Evolutionary conservation across 805 yeast genomes (phyloP).

Genomic region (Kregervanrija fluxuum): DNA sequence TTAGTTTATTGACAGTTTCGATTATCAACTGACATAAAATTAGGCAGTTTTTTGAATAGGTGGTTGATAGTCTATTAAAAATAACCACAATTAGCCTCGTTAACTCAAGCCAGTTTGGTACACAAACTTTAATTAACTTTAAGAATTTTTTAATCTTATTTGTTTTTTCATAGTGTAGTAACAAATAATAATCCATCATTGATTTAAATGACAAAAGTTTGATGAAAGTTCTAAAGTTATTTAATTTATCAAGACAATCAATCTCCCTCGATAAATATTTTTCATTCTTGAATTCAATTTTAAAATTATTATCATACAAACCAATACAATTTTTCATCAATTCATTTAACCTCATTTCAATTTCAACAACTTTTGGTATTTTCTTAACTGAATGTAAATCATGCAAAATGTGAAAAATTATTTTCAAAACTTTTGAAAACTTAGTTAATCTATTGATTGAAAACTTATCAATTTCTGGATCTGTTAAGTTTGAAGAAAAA

Average conservation of each 20-base stretch:
- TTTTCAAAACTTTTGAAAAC: slow-evolving; percentile 12
- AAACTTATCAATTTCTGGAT: slow-evolving; percentile 15
- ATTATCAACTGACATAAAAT: slow-evolving; percentile 2
- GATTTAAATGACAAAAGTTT: slow-evolving; percentile 3
- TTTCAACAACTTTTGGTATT: slow-evolving; percentile 17
- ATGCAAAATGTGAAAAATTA: slow-evolving; percentile 15
- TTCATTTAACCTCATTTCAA: slow-evolving; percentile 12
- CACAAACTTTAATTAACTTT: not conserved
- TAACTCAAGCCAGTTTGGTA: not conserved
- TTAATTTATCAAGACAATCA: slow-evolving; percentile 3
- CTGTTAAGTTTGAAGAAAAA: slow-evolving; percentile 8
- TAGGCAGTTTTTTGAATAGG: not conserved
- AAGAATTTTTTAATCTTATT: slow-evolving; percentile 1
- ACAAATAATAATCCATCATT: slow-evolving; percentile 11
- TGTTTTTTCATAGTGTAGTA: slow-evolving; percentile 13
- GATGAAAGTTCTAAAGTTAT: slow-evolving; percentile 3
- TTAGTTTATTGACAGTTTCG: slow-evolving; percentile 1
- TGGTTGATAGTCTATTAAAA: not conserved
- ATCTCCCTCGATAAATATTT: slow-evolving; percentile 2
- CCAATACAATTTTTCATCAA: slow-evolving; percentile 7
- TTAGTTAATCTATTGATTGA: slow-evolving; percentile 14
- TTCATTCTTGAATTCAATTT: not conserved
- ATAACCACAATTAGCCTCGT: not conserved
- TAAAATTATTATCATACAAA: not conserved
- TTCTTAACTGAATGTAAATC: slow-evolving; percentile 14